Base-by-base conservation (phyloP, 176 grass and related monocot species). In the Zoysia japonica region DNA sequence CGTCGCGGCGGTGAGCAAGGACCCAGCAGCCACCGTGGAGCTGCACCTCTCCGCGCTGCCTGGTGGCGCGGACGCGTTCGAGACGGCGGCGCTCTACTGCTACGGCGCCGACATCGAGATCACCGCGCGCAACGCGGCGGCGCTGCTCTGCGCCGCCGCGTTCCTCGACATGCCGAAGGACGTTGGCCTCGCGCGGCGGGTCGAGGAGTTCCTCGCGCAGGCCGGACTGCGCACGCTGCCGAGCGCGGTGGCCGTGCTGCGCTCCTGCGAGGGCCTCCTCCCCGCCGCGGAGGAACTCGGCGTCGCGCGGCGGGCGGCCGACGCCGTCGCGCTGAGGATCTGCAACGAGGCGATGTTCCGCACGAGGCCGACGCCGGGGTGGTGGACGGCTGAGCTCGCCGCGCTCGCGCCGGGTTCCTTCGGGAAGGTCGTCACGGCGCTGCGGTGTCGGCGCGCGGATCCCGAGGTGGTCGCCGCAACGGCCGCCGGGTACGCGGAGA, bases 71-170 rank as follows among this genome's bases (percentile, higher is more conserved):
- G 88, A 89, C 74, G 74, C 78, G n/a, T 94, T 98, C 86, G 90
- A 98, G 54, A 86, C 85, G 88, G 90, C 86, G 0, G 78, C 81
- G 16, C 87, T 71, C 10, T 97, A 92, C 85, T 94, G 95, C 77
- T 98, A 98, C 40, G 89, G 90, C 69, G 67, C 85, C 74, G 90
- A 87, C 72, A 87, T 98, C 41, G 95, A 98, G 78, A 91, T 93
- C 36, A 87, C 89, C 11, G 84, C 86, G 0, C 47, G 70, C 56
- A 87, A 98, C 92, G 92, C 91, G 16, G 90, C 80, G 5, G 65
- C 83, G 43, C 69, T 98, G 5, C 78, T 62, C 2, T 94, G 92
- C 80, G 87, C 87, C 17, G 83, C 92, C 1, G 89, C 87, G 71
- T 90, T 89, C 71, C 83, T 94, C 85, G 85, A 92, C 84, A 89